Percentiles rank a stretch among this genome's conserved stretches.
Evolutionary conservation across 2,329 filamentous ascomycete genomes (phyloP).

Genomic region (Stromatinia cepivora): DNA sequence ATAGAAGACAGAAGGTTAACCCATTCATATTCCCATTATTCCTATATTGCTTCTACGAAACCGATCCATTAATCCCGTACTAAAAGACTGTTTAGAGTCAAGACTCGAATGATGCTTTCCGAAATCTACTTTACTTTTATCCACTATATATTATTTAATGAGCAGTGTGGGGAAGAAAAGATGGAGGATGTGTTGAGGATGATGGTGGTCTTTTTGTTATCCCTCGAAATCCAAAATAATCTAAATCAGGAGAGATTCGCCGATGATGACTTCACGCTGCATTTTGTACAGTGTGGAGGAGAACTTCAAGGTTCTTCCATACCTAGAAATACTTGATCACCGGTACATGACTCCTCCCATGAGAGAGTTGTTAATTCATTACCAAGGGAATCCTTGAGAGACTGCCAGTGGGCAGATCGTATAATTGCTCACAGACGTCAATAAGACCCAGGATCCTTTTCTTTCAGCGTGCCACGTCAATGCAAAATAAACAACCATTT

Average conservation of each 20-base stretch:
- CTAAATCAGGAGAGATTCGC: not conserved
- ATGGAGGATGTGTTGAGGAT: constrained; percentile 13
- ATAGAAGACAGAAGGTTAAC: not conserved
- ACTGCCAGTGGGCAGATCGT: not conserved
- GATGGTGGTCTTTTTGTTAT: not conserved
- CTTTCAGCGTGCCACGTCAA: constrained; percentile 14
- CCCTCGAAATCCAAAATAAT: not conserved
- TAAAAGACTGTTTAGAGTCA: not conserved
- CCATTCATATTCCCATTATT: not conserved
- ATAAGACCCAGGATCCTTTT: not conserved
- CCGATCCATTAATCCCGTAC: not conserved
- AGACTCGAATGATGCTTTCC: not conserved
- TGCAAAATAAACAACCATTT: constrained; percentile 16
- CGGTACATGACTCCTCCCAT: not conserved
- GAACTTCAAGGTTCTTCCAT: not conserved
- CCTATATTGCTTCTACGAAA: not conserved
- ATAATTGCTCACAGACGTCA: constrained; percentile 2
- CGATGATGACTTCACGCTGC: constrained; percentile 4
- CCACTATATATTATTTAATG: not conserved
- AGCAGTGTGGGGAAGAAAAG: not conserved
- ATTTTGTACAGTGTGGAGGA: not conserved
- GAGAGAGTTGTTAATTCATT: not conserved
- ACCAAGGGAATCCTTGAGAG: not conserved
- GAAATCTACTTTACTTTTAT: not conserved
- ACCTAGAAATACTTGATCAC: not conserved